Evolutionary conservation across 495 filamentous ascomycete genomes (phyloP).

Genomic region (Penicillium goetzii): DNA sequence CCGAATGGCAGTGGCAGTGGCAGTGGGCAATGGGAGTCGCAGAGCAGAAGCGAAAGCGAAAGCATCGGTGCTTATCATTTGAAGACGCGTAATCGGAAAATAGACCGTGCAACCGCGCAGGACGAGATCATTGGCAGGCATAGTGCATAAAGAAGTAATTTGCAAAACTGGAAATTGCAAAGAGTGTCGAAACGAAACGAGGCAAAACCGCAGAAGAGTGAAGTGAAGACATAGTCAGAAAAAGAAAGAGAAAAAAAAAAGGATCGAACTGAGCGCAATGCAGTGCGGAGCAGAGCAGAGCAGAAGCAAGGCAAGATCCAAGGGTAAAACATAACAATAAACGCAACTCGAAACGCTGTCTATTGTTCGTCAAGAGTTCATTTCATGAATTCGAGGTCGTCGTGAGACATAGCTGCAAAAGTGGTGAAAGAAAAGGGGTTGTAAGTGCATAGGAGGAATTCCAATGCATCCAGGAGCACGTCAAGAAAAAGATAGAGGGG

Average conservation of each 20-base stretch:
- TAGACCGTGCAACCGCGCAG: background rate
- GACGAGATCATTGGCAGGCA: background rate
- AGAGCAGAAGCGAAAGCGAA: background rate
- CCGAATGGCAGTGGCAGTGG: background rate
- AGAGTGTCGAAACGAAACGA: background rate
- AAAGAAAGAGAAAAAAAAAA: background rate
- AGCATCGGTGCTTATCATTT: background rate
- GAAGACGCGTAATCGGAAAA: background rate
- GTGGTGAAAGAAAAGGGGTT: background rate
- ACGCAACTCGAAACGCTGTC: slow-evolving; percentile 30
- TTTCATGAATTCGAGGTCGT: slow-evolving; percentile 31
- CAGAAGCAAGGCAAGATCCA: slow-evolving; percentile 8
- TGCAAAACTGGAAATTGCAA: background rate
- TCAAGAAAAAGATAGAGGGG: background rate
- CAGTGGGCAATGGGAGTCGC: background rate
- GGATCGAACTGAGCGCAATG: background rate
- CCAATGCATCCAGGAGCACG: background rate
- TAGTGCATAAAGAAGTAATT: background rate
- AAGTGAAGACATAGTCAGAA: slow-evolving; percentile 1
- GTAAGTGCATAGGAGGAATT: background rate
- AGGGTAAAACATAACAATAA: slow-evolving; percentile 19
- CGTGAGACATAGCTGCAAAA: slow-evolving; percentile 8
- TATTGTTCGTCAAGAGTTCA: slow-evolving; percentile 34
- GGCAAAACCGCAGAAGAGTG: background rate
- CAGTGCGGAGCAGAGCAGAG: background rate